These are phyloP conservation scores for Apiospora hydei DNA, from an alignment of 2,329 filamentous ascomycete species.

Conservation along the genomic window DNA sequence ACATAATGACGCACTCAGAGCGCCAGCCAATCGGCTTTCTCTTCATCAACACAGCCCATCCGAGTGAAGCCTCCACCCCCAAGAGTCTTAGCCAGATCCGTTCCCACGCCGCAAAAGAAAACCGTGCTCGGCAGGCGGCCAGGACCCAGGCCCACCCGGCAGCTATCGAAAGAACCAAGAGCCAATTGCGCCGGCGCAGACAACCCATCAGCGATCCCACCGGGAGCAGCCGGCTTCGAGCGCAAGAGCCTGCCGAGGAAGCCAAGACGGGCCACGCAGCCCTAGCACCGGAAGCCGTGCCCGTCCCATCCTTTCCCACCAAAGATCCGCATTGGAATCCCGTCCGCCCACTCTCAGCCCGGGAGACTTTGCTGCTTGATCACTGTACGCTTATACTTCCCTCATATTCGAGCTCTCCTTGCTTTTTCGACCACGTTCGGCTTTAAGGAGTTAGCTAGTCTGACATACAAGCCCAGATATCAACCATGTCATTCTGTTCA, in stretches of 20 bases:
- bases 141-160: not conserved
- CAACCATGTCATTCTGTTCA: not conserved
- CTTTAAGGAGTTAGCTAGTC: not conserved
- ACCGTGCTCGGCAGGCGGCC: not conserved
- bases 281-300: not conserved
- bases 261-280: not conserved
- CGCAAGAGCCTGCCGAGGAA: not conserved
- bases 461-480: not conserved
- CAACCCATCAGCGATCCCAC: not conserved
- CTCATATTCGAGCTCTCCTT: not conserved
- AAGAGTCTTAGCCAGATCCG: not conserved
- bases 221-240: not conserved
- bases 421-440: not conserved
- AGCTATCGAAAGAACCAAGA: not conserved
- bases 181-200: not conserved
- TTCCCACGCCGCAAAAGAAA: not conserved
- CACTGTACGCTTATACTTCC: not conserved
- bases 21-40: not conserved
- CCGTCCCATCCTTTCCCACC: not conserved
- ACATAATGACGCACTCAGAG: not conserved
- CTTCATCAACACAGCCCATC: constrained; percentile 4
- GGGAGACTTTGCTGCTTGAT: not conserved
- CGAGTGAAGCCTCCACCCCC: not conserved
- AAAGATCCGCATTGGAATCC: not conserved
- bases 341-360: not conserved